Percentiles rank a stretch among this genome's conserved stretches.
phyloP scores from a whole-genome alignment of 2,329 filamentous ascomycete species.

The Diaporthe sp. region DNA sequence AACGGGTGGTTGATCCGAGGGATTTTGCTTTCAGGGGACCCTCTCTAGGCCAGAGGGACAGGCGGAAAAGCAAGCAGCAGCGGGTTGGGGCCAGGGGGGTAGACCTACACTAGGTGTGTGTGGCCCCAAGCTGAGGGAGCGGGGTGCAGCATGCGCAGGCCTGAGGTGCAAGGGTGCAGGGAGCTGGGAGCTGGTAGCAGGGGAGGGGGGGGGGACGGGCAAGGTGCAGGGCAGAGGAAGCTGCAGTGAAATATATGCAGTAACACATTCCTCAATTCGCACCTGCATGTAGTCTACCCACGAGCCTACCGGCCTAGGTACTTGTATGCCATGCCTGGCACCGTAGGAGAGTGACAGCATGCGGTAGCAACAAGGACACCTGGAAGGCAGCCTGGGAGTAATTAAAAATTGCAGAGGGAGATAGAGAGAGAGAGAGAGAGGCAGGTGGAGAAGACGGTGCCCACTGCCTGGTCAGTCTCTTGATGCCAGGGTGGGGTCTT shows the following conservation, averaged over 20 bases:
- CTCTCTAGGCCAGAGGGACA: neutral
- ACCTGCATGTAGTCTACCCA: neutral
- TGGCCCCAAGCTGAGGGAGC: slow-evolving; percentile 26
- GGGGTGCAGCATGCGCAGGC: slow-evolving; percentile 28
- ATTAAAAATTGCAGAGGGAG: no score
- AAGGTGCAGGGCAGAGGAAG: neutral
- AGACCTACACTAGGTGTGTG: no score
- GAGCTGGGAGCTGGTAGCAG: slow-evolving; percentile 2
- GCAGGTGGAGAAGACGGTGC: slow-evolving; percentile 2
- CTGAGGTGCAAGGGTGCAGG: slow-evolving; percentile 8
- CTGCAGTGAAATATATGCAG: neutral
- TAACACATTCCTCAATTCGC: neutral
- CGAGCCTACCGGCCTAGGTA: no score
- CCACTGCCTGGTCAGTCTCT: neutral
- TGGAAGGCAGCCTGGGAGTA: no score
- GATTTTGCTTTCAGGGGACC: slow-evolving; percentile 34
- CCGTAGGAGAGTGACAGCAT: neutral
- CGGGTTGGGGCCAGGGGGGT: slow-evolving; percentile 5
- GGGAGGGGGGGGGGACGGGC: neutral
- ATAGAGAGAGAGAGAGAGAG: neutral
- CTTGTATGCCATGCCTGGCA: neutral
- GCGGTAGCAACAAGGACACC: neutral
- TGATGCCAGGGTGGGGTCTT: neutral
- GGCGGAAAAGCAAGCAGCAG: slow-evolving; percentile 15
- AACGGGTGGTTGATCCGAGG: slow-evolving; percentile 14